Conservation (phyloP, 2,329 filamentous ascomycete genomes). For the Apiospora arundinis region DNA sequence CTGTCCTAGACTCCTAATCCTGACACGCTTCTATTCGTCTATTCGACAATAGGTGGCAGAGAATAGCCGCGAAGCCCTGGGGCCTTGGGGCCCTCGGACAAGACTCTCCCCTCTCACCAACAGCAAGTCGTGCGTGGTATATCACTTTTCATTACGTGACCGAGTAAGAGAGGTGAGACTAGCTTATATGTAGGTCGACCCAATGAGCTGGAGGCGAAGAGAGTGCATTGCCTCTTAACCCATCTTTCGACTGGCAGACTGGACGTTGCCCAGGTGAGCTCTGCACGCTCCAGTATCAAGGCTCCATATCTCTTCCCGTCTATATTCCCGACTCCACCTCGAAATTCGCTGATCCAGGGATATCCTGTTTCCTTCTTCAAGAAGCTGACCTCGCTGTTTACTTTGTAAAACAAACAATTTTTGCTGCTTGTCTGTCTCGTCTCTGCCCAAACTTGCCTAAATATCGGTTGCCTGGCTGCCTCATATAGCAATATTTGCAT, state of each 20-base stretch:
- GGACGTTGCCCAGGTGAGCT: background rate
- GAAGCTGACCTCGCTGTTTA: constrained; percentile 5
- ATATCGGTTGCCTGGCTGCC: background rate
- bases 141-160: constrained; percentile 14
- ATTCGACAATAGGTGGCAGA: constrained; percentile 8
- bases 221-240: constrained; percentile 7
- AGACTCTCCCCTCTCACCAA: background rate
- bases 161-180: constrained; percentile 6
- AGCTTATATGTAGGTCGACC: constrained; percentile 12
- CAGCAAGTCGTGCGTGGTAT: background rate
- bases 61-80: background rate
- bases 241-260: background rate
- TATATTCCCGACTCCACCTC: background rate
- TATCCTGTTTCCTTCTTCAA: constrained; percentile 9
- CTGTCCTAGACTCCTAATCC: no score
- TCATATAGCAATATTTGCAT: background rate
- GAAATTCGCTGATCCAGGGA: background rate
- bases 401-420: background rate
- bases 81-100: background rate
- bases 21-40: no score
- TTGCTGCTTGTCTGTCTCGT: background rate
- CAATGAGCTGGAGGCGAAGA: constrained; percentile 10
- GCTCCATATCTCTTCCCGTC: background rate
- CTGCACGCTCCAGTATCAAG: background rate
- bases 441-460: background rate